Evolutionary conservation across 2,329 filamentous ascomycete species (phyloP).

Genomic region (Clonostachys solani): DNA sequence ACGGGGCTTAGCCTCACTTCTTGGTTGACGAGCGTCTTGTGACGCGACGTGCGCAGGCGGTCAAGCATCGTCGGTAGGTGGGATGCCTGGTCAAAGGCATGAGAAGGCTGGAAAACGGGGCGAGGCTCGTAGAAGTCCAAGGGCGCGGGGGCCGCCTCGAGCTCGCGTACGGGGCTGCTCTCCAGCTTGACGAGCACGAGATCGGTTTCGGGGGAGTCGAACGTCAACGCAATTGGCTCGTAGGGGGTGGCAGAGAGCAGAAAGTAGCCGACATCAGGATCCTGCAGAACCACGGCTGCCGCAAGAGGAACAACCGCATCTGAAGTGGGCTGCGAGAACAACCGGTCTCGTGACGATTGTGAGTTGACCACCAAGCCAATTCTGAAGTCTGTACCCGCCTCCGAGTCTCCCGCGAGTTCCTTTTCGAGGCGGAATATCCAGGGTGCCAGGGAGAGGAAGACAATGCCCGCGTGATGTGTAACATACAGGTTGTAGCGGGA

Average conservation of each 20-base stretch:
- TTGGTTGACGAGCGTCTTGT: conserved; percentile 59
- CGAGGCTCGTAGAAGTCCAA: conserved; percentile 58
- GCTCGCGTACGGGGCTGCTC: conserved; percentile 20
- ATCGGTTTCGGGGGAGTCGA: conserved; percentile 50
- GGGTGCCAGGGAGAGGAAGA: conserved; percentile 52
- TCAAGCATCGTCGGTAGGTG: conserved; percentile 52
- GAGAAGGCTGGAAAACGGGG: conserved; percentile 60
- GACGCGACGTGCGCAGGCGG: conserved; percentile 51
- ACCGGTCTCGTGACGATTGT: conserved; percentile 51
- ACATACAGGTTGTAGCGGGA: conserved; percentile 62
- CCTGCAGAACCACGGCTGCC: conserved; percentile 48
- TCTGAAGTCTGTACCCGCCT: conserved; percentile 57
- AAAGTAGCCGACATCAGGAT: conserved; percentile 62
- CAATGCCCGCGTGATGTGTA: conserved; percentile 57
- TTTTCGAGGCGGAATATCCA: conserved; percentile 63
- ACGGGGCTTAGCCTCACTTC: conserved; percentile 67
- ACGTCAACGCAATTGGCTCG: conserved; percentile 53
- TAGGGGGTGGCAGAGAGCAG: conserved; percentile 55
- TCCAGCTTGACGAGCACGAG: conserved; percentile 30
- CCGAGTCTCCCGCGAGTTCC: conserved; percentile 51
- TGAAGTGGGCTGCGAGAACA: conserved; percentile 48
- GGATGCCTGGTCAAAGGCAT: conserved; percentile 53
- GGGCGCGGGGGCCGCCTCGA: conserved; percentile 15
- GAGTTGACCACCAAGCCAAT: conserved; percentile 56
- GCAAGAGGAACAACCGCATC: conserved; percentile 45